These are phyloP conservation scores for Comarum palustre DNA, from an alignment of 306 rosid species.

Conservation along the genomic window DNA sequence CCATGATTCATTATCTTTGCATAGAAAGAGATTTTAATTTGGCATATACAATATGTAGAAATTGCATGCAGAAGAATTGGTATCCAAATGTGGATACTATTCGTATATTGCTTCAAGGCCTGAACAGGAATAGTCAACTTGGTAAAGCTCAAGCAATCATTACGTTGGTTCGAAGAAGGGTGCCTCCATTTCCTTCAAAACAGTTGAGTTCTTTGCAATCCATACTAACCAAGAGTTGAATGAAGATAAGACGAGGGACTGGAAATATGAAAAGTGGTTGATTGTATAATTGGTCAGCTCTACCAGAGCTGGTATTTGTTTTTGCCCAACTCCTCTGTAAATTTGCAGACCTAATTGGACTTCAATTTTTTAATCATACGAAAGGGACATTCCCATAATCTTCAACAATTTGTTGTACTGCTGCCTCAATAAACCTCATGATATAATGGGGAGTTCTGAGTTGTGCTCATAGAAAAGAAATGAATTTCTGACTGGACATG, in stretches of 20 bases:
- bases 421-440: conserved; percentile 26
- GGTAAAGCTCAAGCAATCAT: conserved; percentile 40
- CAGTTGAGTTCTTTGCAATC: conserved; percentile 40
- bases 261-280: conserved; percentile 15
- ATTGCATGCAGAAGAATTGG: conserved; percentile 63
- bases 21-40: conserved; percentile 45
- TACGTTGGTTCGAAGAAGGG: conserved; percentile 43
- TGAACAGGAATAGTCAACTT: conserved; percentile 46
- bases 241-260: conserved; percentile 27
- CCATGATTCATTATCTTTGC: conserved; percentile 81
- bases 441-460: conserved; percentile 29
- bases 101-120: conserved; percentile 50
- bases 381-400: conserved; percentile 8
- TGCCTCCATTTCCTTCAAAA: conserved; percentile 45
- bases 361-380: conserved; percentile 20
- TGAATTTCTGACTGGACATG: conserved; percentile 24
- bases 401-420: conserved; percentile 25
- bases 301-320: conserved; percentile 31
- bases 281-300: conserved; percentile 30
- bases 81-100: conserved; percentile 58
- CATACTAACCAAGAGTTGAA: conserved; percentile 29
- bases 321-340: conserved; percentile 28
- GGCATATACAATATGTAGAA: conserved; percentile 57
- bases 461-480: conserved; percentile 3
- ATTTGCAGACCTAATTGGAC: conserved; percentile 23